These are phyloP conservation scores for Nothopassalora personata DNA, from an alignment of 2,329 filamentous ascomycete species.

Conservation along the genomic window DNA sequence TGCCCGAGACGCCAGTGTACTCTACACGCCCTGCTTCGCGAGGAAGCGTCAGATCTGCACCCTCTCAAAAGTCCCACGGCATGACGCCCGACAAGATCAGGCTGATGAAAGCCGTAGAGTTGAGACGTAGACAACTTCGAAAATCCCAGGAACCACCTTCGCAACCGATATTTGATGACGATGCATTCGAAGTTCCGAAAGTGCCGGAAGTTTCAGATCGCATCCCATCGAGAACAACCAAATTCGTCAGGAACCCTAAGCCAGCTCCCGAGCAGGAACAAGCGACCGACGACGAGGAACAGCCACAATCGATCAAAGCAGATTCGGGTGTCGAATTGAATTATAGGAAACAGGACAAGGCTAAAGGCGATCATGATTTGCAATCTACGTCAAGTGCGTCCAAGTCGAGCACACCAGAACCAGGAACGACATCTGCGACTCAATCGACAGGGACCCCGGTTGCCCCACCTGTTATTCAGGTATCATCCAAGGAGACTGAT, in stretches of 20 bases:
- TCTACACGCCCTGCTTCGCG: constrained; percentile 32
- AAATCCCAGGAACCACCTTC: constrained; percentile 23
- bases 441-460: background rate
- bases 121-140: constrained; percentile 73
- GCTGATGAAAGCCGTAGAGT: constrained; percentile 87
- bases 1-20: constrained; percentile 32
- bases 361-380: background rate
- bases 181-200: constrained; percentile 17
- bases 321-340: constrained; percentile 55
- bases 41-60: constrained; percentile 40
- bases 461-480: background rate
- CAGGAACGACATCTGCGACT: background rate
- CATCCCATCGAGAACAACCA: background rate
- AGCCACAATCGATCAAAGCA: constrained; percentile 38
- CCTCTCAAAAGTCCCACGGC: constrained; percentile 34
- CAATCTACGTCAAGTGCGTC: constrained; percentile 1
- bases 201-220: constrained; percentile 6
- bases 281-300: constrained; percentile 22
- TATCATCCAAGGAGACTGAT: background rate
- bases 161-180: constrained; percentile 9
- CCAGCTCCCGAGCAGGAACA: background rate
- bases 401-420: background rate
- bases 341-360: constrained; percentile 16
- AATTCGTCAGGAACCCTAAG: background rate
- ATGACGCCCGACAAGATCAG: constrained; percentile 86